These are phyloP conservation scores for Phytophthora pinifolia DNA, from an alignment of 352 stramenopile genomes.

Conservation along the genomic window DNA sequence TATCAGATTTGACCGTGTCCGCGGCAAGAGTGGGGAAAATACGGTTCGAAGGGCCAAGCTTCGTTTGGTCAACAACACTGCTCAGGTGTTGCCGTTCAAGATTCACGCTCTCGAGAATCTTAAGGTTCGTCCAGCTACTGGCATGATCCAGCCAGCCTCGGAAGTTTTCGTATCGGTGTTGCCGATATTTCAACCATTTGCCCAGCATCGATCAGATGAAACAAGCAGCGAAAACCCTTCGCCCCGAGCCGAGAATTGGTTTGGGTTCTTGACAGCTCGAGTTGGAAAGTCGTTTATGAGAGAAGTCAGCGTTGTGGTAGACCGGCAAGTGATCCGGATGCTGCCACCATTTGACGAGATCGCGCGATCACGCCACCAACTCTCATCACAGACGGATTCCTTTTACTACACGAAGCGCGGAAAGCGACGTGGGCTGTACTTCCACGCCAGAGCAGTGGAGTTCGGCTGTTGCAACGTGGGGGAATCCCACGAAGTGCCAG, in stretches of 20 bases:
- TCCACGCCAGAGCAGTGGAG: slow-evolving; percentile 82
- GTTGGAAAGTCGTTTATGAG: slow-evolving; percentile 49
- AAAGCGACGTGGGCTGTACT: slow-evolving; percentile 77
- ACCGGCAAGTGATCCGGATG: slow-evolving; percentile 32
- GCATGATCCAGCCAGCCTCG: slow-evolving; percentile 46
- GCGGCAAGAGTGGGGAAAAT: slow-evolving; percentile 26
- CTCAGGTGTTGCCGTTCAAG: slow-evolving; percentile 48
- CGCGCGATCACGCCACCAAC: slow-evolving; percentile 55
- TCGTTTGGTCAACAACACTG: slow-evolving; percentile 62
- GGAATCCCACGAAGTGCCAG: slow-evolving; percentile 75
- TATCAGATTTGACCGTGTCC: slow-evolving; percentile 49
- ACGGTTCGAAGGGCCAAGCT: slow-evolving; percentile 33
- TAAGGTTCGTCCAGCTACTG: slow-evolving; percentile 40
- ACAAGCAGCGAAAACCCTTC: slow-evolving; percentile 9
- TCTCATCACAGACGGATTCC: slow-evolving; percentile 76
- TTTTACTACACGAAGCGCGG: slow-evolving; percentile 87
- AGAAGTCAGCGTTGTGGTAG: slow-evolving; percentile 74
- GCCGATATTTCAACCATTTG: slow-evolving; percentile 57
- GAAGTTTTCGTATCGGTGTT: slow-evolving; percentile 47
- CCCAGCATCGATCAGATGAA: slow-evolving; percentile 14
- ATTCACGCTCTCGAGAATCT: slow-evolving; percentile 62
- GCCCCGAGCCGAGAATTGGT: slow-evolving; percentile 46
- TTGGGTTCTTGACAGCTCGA: slow-evolving; percentile 57
- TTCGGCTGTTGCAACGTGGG: slow-evolving; percentile 73
- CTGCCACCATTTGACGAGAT: slow-evolving; percentile 65